Base-by-base conservation (phyloP, 2,329 filamentous ascomycete species). In the Cladophialophora immunda region DNA sequence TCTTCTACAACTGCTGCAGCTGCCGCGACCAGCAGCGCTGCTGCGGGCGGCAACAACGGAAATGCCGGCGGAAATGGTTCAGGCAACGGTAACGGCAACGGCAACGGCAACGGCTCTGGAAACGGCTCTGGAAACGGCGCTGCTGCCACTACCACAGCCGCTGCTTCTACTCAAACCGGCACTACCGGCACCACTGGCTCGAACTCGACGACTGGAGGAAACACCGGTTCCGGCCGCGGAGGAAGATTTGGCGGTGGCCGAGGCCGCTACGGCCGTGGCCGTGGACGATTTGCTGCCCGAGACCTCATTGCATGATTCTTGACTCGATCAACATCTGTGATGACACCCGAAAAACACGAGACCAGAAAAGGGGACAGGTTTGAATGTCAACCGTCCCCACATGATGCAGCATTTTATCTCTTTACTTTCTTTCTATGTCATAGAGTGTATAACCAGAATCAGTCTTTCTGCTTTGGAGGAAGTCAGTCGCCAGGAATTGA, bases 1-100 rank as follows among this genome's bases (percentile, higher is more conserved):
- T 84, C 86, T 71, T 84, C 86, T 69, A 86, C 84, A 70, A 78
- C 79, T 25, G 80, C 81, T 66, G 86, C 86, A 73, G 80, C 78
- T 55, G 82, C 86, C 57, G 68, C 71, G 27, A 54, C 65, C 38
- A 67, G 67, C 29, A 67, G 65, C 30, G 55, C 30, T 19, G 57
- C 47, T 45, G 30, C 27, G 36, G 38, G 36, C 45, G 56, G 57
- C 9, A 67, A 59, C 41, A 63, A 52, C 3, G 52, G 56, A 13
- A 58, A 60, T 55, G 58, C 65, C 17, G 65, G 63, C 38, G 53
- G 58, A 8, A 62, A 62, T 29, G n/a, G n/a, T n/a, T n/a, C n/a
- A n/a, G 62, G 62, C 25, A 56, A 64, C 38, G 55, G 62, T 22
- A 34, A 22, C 9, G 32, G 5, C 47, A 34, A 41, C 17, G 56